Evolutionary conservation across 345 rosid species (phyloP).

Genomic region (Ceriops decandra): DNA sequence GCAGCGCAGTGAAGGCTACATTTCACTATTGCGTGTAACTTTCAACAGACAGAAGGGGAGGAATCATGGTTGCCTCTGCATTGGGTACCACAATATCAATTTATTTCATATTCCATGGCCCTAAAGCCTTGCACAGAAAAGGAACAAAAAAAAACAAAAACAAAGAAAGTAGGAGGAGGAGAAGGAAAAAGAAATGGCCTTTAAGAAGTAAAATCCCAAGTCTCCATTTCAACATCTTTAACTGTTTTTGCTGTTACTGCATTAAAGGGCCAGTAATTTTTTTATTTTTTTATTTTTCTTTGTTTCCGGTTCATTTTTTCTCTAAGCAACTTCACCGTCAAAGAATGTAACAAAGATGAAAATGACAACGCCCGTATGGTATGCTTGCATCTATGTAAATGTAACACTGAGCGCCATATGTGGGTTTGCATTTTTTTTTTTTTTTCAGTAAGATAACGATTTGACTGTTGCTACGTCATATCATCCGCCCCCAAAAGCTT

Average conservation of each 20-base stretch:
- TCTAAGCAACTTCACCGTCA: conserved; percentile 14
- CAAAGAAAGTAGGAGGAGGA: no score
- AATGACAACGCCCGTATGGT: conserved; percentile 32
- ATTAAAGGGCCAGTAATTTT: background rate
- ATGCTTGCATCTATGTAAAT: conserved; percentile 21
- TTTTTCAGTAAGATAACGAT: conserved; percentile 18
- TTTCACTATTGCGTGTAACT: background rate
- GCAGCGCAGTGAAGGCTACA: background rate
- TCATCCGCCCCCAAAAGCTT: background rate
- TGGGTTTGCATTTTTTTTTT: conserved; percentile 14
- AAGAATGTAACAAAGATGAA: conserved; percentile 26
- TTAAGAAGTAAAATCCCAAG: no score
- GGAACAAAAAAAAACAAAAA: no score
- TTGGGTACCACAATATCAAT: background rate
- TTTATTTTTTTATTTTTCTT: background rate
- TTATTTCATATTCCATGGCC: background rate
- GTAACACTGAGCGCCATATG: conserved; percentile 20
- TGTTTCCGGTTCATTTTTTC: background rate
- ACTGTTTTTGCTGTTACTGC: no score
- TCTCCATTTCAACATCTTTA: background rate
- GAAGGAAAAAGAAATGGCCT: no score
- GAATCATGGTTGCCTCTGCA: background rate
- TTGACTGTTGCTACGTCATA: conserved; percentile 25
- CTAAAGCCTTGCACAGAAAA: background rate
- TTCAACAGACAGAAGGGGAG: background rate